Base-by-base conservation (phyloP, 1,139 yeast genomes). In the Yamadazyma atlantica region DNA sequence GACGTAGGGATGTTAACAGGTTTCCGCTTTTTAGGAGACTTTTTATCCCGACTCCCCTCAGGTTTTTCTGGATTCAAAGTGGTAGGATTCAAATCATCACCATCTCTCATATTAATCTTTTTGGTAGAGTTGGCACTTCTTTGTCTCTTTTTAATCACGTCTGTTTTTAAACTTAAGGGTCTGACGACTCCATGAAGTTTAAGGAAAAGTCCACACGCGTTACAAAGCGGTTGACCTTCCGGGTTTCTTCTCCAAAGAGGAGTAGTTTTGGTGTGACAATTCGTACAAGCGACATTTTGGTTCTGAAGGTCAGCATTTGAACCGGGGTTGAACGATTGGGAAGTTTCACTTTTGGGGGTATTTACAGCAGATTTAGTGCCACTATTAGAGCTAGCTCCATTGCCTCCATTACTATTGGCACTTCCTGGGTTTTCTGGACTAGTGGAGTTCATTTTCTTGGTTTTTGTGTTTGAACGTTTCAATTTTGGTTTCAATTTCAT, bases 171-270 rank as follows among this genome's bases (percentile, higher is more conserved):
- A 16, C 80, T 70, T 19, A 78, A 60, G 3, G 83, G 83, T 35
- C 83, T 58, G 44, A 77, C 74, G 2, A 80, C 75, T 17, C 83
- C 83, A 48, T 78, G 83, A 21, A 78, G 57, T 46, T 78, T 78
- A 39, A 71, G 64, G 49, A 77, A 78, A 27, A 78, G 58, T 1
- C 83, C 83, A 58, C 83, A 78, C 0, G 83, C 83, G 50, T 78
- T 78, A 53, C 83, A 78, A 11, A 78, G 58, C 1, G 82, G 75
- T 43, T 77, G 73, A 0, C 83, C 83, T 29, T 57, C 63, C 2
- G 80, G 70, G 49, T 77, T 80, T 48, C 76, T 71, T 34, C 83
- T 60, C 83, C 83, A 78, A 19, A 78, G 57, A 0, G 83, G 83
- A 0, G 83, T 78, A 36, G 75, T 77, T 15, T 68, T 55, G 2